Conservation (phyloP, 805 yeast species). For the Tetrapisispora fleetii region DNA sequence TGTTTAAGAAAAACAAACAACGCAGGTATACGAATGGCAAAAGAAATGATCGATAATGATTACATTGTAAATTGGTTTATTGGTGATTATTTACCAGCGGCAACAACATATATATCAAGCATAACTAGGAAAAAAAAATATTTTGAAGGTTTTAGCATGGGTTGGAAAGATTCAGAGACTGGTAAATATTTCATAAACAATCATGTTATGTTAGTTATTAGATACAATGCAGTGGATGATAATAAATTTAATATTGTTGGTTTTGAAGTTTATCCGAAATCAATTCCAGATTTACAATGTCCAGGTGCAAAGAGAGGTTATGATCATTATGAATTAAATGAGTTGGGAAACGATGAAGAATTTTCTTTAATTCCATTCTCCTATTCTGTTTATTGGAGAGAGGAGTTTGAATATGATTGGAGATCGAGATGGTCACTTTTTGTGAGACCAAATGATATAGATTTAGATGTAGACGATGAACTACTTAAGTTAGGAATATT, state of each 20-base stretch:
- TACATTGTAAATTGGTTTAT: constrained; percentile 78
- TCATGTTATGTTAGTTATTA: constrained; percentile 70
- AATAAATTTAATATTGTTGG: constrained; percentile 62
- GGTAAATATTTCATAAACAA: constrained; percentile 60
- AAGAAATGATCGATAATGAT: constrained; percentile 50
- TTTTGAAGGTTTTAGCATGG: constrained; percentile 80
- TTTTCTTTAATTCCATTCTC: constrained; percentile 58
- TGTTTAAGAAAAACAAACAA: constrained; percentile 58
- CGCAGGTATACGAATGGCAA: constrained; percentile 45
- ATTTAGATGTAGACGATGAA: constrained; percentile 16
- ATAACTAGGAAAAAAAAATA: constrained; percentile 57
- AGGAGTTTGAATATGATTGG: constrained; percentile 58
- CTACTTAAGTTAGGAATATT: not conserved
- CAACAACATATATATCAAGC: constrained; percentile 64
- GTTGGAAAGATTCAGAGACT: constrained; percentile 43
- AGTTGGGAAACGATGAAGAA: constrained; percentile 29
- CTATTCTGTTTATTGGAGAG: constrained; percentile 82
- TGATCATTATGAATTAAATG: constrained; percentile 44
- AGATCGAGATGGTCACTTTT: constrained; percentile 66
- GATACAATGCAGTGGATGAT: constrained; percentile 49
- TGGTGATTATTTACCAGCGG: constrained; percentile 73
- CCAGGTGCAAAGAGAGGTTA: constrained; percentile 63
- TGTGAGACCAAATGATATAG: constrained; percentile 8
- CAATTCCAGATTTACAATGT: constrained; percentile 57
- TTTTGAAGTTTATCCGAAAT: constrained; percentile 80